Evolutionary conservation across 2,329 filamentous ascomycete species (phyloP).

Genomic region (Pseudocercospora ulei): DNA sequence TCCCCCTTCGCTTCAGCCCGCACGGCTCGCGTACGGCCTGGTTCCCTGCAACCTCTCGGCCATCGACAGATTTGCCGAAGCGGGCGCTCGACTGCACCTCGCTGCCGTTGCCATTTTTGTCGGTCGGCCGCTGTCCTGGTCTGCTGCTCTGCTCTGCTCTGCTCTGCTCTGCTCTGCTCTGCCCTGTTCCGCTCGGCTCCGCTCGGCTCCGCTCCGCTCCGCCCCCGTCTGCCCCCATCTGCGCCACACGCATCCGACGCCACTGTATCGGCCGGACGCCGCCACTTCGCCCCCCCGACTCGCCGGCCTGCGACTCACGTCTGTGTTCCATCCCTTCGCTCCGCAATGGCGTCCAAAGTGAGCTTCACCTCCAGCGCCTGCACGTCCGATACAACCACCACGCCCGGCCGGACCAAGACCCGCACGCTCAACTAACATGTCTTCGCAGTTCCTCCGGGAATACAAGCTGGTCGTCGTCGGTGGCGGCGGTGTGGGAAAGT

Average conservation of each 20-base stretch:
- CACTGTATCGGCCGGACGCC: neutral
- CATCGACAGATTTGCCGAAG: slow-evolving; percentile 7
- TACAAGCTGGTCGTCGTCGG: slow-evolving; percentile 76
- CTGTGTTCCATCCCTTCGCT: slow-evolving; percentile 2
- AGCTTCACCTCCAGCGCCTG: slow-evolving; percentile 14
- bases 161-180: neutral
- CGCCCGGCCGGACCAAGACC: slow-evolving; percentile 6
- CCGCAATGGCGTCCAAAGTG: slow-evolving; percentile 33
- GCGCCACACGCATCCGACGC: neutral
- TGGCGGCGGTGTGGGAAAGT: slow-evolving; percentile 97
- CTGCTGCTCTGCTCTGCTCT: neutral
- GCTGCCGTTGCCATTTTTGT: neutral
- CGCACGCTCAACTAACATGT: slow-evolving; percentile 15
- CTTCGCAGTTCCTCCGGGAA: slow-evolving; percentile 44
- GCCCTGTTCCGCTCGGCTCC: neutral
- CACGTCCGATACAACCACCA: slow-evolving; percentile 13
- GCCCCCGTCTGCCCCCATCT: neutral
- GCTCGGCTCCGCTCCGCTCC: neutral
- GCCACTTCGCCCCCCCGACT: slow-evolving; percentile 5
- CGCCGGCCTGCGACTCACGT: slow-evolving; percentile 2
- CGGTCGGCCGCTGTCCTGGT: neutral
- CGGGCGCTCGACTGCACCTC: slow-evolving; percentile 1
- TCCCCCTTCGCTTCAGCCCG: too few species aligned
- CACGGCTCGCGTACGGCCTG: too few species aligned
- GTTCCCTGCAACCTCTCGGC: too few species aligned